Conservation (phyloP, 495 filamentous ascomycete genomes). For the Astrothelium macrocarpum region DNA sequence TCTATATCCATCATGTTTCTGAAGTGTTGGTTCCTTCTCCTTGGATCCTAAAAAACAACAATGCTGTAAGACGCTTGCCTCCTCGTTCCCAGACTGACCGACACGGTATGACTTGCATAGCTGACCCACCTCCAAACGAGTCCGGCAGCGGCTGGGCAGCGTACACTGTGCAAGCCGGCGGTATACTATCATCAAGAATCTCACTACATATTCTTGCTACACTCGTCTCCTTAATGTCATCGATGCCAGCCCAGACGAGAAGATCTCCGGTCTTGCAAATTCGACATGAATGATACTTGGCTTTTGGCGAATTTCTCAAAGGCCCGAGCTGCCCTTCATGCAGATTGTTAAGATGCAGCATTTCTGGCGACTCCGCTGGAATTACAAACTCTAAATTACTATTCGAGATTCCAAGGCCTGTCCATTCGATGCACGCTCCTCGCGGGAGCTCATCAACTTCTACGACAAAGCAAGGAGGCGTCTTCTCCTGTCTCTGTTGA, state of each 20-base stretch:
- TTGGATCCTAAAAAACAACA: background rate
- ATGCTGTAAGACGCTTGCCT: background rate
- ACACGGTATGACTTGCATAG: background rate
- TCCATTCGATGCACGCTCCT: constrained; percentile 63
- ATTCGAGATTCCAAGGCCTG: constrained; percentile 13
- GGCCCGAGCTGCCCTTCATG: background rate
- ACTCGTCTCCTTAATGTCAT: background rate
- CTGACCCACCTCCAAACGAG: background rate
- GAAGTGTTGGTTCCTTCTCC: background rate
- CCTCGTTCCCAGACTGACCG: background rate
- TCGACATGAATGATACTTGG: background rate
- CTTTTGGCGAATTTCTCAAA: background rate
- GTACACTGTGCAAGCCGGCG: background rate
- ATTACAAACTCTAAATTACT: background rate
- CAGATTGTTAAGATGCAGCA: background rate
- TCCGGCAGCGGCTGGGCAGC: background rate
- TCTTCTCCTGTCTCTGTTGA: constrained; percentile 18
- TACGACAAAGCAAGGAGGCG: constrained; percentile 60
- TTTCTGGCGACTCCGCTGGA: background rate
- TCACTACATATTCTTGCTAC: background rate
- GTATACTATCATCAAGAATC: background rate
- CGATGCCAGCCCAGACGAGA: background rate
- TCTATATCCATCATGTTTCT: background rate
- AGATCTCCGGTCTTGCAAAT: background rate
- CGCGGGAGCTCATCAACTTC: constrained; percentile 65